A percentile compares a stretch with the other conserved stretches of the same genome.
Conservation (phyloP, 1,284 basidiomycete genomes). For the Ganoderma sp. region DNA sequence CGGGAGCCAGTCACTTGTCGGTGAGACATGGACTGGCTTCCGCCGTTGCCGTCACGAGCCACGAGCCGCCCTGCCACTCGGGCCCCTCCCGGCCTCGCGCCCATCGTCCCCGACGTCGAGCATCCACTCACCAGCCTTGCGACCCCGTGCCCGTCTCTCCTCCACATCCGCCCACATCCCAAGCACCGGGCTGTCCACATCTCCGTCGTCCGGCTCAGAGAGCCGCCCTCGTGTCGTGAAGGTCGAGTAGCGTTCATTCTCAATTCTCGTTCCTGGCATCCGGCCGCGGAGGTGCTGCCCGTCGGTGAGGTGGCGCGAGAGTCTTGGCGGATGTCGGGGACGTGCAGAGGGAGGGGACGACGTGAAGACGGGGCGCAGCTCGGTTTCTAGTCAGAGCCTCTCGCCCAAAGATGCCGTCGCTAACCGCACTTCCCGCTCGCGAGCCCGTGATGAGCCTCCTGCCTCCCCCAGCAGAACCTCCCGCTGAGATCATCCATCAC, state of each 20-base stretch:
- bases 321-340: constrained; percentile 25
- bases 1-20: constrained; percentile 16
- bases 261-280: constrained; percentile 25
- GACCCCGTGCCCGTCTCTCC: constrained; percentile 17
- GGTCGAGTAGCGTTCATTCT: constrained; percentile 30
- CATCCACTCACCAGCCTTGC: constrained; percentile 29
- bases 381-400: constrained; percentile 12
- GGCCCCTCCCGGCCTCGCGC: constrained; percentile 5
- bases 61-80: constrained; percentile 13
- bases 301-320: constrained; percentile 16
- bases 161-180: constrained; percentile 31
- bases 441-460: constrained; percentile 20
- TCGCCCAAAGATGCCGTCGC: constrained; percentile 28
- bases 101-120: constrained; percentile 15
- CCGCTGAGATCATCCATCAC: constrained; percentile 32
- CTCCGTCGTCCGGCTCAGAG: constrained; percentile 19
- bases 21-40: neutral
- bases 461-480: constrained; percentile 25
- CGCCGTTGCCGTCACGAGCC: constrained; percentile 27
- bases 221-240: constrained; percentile 23
- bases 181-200: constrained; percentile 32
- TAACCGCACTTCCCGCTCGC: constrained; percentile 25
- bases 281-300: constrained; percentile 21
- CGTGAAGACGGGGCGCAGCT: constrained; percentile 18
- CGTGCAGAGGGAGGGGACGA: constrained; percentile 32